phyloP scores from a whole-genome alignment of 2,329 filamentous ascomycete species.

The Samsoniella hepiali region DNA sequence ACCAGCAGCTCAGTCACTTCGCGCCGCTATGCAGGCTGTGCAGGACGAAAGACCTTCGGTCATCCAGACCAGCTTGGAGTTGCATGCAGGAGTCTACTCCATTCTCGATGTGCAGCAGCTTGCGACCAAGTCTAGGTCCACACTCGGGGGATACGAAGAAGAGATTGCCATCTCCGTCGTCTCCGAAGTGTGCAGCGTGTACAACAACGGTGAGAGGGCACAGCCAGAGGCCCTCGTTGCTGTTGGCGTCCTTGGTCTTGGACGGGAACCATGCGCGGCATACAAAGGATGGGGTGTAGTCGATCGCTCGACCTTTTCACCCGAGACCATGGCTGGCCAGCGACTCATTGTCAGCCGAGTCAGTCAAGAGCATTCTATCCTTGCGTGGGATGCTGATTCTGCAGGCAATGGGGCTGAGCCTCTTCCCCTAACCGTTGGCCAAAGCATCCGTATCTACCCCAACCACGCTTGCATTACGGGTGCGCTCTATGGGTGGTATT shows the following conservation, averaged over 20 bases:
- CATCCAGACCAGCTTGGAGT: constrained; percentile 41
- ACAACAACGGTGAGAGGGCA: constrained; percentile 38
- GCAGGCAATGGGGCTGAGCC: constrained; percentile 7
- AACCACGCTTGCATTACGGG: constrained; percentile 65
- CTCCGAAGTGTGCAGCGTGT: constrained; percentile 60
- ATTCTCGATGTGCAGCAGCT: constrained; percentile 64
- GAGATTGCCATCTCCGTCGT: constrained; percentile 56
- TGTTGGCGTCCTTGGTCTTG: constrained; percentile 56
- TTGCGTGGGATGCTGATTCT: constrained; percentile 46
- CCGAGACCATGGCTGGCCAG: neutral
- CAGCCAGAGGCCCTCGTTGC: constrained; percentile 53
- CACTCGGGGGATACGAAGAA: constrained; percentile 29
- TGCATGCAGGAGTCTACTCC: constrained; percentile 65
- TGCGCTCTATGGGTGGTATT: constrained; percentile 59
- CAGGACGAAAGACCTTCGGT: neutral
- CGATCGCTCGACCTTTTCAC: constrained; percentile 31
- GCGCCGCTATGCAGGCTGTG: constrained; percentile 7
- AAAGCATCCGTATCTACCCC: constrained; percentile 48
- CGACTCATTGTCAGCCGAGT: constrained; percentile 56
- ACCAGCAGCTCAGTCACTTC: constrained; percentile 12
- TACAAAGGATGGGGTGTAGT: constrained; percentile 62
- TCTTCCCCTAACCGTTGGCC: constrained; percentile 45
- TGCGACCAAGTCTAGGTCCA: constrained; percentile 46
- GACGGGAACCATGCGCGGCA: constrained; percentile 57
- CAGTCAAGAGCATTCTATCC: constrained; percentile 63